These are phyloP conservation scores for Vitis labrusca DNA, from an alignment of 164 flowering plant species.

Conservation along the genomic window DNA sequence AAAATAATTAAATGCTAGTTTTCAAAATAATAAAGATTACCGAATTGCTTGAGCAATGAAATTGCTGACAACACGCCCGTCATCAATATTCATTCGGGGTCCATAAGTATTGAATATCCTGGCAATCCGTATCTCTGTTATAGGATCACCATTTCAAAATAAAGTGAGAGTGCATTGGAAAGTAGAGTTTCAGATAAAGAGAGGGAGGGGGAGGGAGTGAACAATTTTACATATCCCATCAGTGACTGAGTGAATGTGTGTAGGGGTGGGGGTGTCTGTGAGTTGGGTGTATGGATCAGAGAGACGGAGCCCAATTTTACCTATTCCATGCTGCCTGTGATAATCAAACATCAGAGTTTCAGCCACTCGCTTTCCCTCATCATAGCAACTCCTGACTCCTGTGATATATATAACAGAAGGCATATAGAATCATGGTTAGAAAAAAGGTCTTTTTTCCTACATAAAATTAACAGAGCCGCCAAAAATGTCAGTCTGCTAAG, in stretches of 20 bases:
- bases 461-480: too few species aligned
- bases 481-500: too few species aligned
- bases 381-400: slow-evolving; percentile 78
- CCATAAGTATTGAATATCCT: slow-evolving; percentile 87
- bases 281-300: neutral
- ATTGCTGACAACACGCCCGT: slow-evolving; percentile 90
- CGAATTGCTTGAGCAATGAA: slow-evolving; percentile 85
- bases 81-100: slow-evolving; percentile 86
- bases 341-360: slow-evolving; percentile 92
- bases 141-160: too few species aligned
- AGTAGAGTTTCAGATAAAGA: neutral
- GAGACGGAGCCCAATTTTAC: slow-evolving; percentile 23
- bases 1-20: too few species aligned
- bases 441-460: too few species aligned
- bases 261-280: too few species aligned
- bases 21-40: slow-evolving; percentile 17
- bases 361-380: slow-evolving; percentile 88
- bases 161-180: neutral
- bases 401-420: too few species aligned
- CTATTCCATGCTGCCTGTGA: slow-evolving; percentile 86
- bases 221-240: too few species aligned
- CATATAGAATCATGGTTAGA: too few species aligned
- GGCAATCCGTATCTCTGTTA: slow-evolving; percentile 70
- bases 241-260: neutral
- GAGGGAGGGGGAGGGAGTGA: too few species aligned